Conservation (phyloP, 768 basidiomycete species). For the Termitomyces sp. region DNA sequence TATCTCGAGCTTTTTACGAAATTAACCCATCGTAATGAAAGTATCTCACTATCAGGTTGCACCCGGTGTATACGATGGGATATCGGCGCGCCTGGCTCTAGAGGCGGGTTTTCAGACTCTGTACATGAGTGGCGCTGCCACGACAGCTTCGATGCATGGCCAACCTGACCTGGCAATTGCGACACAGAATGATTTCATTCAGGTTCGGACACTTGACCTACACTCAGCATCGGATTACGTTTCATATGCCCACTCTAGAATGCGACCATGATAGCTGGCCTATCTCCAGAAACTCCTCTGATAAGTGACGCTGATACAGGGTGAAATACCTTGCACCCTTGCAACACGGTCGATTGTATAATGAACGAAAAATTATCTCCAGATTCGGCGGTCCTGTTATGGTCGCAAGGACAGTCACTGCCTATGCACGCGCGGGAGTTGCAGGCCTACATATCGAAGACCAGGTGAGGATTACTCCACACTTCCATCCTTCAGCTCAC, state of each 20-base stretch:
- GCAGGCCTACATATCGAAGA: slow-evolving; percentile 56
- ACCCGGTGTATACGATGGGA: slow-evolving; percentile 45
- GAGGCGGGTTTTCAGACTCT: slow-evolving; percentile 49
- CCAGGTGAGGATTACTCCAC: slow-evolving; percentile 30
- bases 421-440: slow-evolving; percentile 47
- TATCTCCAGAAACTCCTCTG: slow-evolving; percentile 43
- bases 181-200: slow-evolving; percentile 51
- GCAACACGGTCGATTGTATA: neutral
- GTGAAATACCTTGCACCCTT: slow-evolving; percentile 17
- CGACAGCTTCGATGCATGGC: slow-evolving; percentile 52
- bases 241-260: slow-evolving; percentile 16
- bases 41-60: slow-evolving; percentile 6
- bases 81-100: slow-evolving; percentile 48
- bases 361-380: neutral
- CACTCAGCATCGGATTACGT: no score
- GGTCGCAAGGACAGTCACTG: slow-evolving; percentile 49
- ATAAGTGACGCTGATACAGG: slow-evolving; percentile 59
- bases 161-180: slow-evolving; percentile 55
- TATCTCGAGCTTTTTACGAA: neutral
- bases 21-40: neutral
- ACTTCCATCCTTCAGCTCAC: neutral
- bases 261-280: slow-evolving; percentile 45
- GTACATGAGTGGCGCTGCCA: slow-evolving; percentile 50
- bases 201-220: slow-evolving; percentile 20
- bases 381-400: slow-evolving; percentile 54